Conservation (phyloP, 345 rosid genomes). For the Sisymbrium altissimum region DNA sequence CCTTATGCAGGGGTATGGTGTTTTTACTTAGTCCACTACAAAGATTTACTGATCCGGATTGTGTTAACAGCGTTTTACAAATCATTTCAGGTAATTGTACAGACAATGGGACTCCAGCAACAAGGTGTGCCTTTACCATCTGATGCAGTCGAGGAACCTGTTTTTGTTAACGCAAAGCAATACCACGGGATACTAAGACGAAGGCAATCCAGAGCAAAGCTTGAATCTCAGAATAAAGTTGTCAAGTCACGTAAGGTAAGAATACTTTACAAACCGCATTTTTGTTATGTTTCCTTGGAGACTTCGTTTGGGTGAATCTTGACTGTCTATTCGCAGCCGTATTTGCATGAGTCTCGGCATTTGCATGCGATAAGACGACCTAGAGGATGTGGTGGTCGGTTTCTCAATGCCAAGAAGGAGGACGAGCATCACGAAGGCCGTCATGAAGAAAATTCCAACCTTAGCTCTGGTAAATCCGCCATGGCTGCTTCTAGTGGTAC, state of each 20-base stretch:
- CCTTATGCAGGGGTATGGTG: conserved; percentile 51
- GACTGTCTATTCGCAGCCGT: conserved; percentile 58
- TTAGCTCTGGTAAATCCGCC: conserved; percentile 47
- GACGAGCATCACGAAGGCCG: conserved; percentile 39
- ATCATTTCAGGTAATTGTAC: conserved; percentile 64
- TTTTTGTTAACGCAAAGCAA: conserved; percentile 97
- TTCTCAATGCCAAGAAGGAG: conserved; percentile 71
- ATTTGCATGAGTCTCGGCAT: conserved; percentile 97
- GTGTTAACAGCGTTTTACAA: background rate
- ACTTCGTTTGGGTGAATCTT: background rate
- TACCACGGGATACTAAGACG: conserved; percentile 96
- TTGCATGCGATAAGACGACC: conserved; percentile 91
- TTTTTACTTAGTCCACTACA: background rate
- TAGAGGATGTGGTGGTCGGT: conserved; percentile 93
- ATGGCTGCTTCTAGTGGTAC: conserved; percentile 44
- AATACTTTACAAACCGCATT: background rate
- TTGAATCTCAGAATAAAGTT: conserved; percentile 70
- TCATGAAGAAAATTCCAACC: conserved; percentile 52
- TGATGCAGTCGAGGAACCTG: conserved; percentile 95
- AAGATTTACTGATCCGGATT: background rate
- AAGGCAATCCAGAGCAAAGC: conserved; percentile 92
- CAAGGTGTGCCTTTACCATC: conserved; percentile 90
- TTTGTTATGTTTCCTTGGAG: background rate
- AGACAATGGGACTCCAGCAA: conserved; percentile 92
- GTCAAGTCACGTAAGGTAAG: conserved; percentile 77